Evolutionary conservation across 257 asterid genomes (phyloP), one percentile per base, ranked within the genome.

Genomic region (Solanum ossicruentum): DNA sequence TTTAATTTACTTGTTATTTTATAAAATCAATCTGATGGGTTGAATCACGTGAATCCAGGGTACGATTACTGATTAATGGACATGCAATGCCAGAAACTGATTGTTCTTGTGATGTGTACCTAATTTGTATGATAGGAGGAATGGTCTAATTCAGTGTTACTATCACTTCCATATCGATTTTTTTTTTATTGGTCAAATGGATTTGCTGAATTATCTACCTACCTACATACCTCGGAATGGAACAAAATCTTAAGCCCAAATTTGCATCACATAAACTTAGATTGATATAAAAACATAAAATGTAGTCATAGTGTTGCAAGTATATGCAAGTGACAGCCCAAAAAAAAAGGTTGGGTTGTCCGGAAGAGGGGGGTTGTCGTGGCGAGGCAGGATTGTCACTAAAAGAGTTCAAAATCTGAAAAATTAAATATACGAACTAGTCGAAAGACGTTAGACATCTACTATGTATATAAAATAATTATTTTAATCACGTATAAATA

Each of bases 11-110:
- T 58, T 9, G 7, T 58, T 5, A 58, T 58, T n/a, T 58, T 58
- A 10, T 58, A 58, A 58, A 58, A n/a, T 58, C 70, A 80, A 67
- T 28, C 23, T 28, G n/a, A 78, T 81, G 23, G 57, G 71, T 67
- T 65, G 41, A 63, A 63, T 89, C 91, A 89, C 93, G 92, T 88
- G 93, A 89, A 87, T 85, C 82, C 80, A 79, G 49, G 83, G 87
- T 85, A 88, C 87, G 85, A 66, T 84, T 67, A 84, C 86, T 84
- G 88, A 85, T 71, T 78, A 55, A 43, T 77, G 82, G 65, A 77
- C 82, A 77, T 77, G 65, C 26, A 9, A 77, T 77, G 82, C 16
- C 82, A 23, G 82, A 52, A 77, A 75, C 84, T 73, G 83, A 17
- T 66, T 71, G 87, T 84, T 77, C 82, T 77, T 77, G 82, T 82